Base-by-base conservation (phyloP, 768 basidiomycete species). In the Sarcodon sp. region DNA sequence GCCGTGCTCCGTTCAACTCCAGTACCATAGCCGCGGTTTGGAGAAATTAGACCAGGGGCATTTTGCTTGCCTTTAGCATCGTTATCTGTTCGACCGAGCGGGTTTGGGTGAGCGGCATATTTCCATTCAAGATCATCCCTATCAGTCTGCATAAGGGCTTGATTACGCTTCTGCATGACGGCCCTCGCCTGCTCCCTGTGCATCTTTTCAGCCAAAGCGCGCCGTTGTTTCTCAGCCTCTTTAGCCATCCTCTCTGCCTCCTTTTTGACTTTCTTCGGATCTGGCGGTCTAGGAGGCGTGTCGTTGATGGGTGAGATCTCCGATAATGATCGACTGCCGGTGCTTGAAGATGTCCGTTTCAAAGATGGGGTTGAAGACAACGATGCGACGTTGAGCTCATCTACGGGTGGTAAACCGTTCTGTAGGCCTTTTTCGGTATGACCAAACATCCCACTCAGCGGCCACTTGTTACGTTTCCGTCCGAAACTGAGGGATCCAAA, bases 141-240 rank as follows among this genome's bases (percentile, higher is more conserved):
- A 32, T 69, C 63, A 13, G 60, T 72, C 54, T 79, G 73, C 59
- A 76, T 76, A 56, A 86, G 69, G 64, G 89, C 72, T 54, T 82
- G 79, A 51, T 77, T 81, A 53, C 88, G 83, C 69, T 93, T 94
- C 58, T 82, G 77, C 80, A 93, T 85, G 64, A 94, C 91, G 39
- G 88, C 89, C 47, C 91, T 78, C 13, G 91, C 87, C 63, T 91
- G 85, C 57, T 96, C 92, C 56, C 80, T 78, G 52, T 87, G 80
- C 59, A 69, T 80, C 56, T 78, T 79, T 61, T 82, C 78, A 13
- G 75, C 78, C 52, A 86, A 71, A 48, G 79, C 79, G 53, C 89
- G 86, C 52, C 83, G 80, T 55, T 87, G 85, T 57, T 82, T 77
- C 69, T 92, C 88, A 15, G 86, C 85, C 63, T 93, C 89, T 50